Evolutionary conservation across 495 filamentous ascomycete species (phyloP).

Genomic region (Glonium stellatum): DNA sequence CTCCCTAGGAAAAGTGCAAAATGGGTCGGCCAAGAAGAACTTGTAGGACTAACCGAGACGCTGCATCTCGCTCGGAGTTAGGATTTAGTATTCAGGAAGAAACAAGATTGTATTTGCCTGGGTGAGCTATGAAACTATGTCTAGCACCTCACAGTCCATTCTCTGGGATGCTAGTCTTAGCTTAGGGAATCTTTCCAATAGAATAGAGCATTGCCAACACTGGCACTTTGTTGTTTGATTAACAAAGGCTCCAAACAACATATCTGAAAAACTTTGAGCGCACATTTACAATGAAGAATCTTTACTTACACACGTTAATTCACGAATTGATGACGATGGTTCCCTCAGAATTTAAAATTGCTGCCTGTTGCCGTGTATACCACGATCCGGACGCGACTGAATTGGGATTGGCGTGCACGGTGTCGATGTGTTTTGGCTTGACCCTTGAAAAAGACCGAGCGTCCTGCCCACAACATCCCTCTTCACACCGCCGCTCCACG

Average conservation of each 20-base stretch:
- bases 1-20: neutral
- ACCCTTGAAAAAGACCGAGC: conserved; percentile 3
- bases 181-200: too few species aligned
- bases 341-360: neutral
- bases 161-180: too few species aligned
- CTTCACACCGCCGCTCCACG: conserved; percentile 10
- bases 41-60: neutral
- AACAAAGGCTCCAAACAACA: too few species aligned
- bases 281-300: too few species aligned
- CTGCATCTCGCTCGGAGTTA: neutral
- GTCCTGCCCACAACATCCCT: conserved; percentile 17
- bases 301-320: too few species aligned
- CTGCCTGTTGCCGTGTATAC: conserved; percentile 26
- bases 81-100: neutral
- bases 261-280: too few species aligned
- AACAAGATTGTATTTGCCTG: neutral
- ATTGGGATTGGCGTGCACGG: conserved; percentile 23
- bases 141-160: neutral
- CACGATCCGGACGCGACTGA: neutral
- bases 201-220: too few species aligned
- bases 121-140: neutral
- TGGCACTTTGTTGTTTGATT: too few species aligned
- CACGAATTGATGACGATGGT: neutral
- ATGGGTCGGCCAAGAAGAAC: conserved; percentile 1
- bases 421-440: conserved; percentile 4